Base-by-base conservation (phyloP, 176 grass and related monocot genomes). In the Pharus latifolius region DNA sequence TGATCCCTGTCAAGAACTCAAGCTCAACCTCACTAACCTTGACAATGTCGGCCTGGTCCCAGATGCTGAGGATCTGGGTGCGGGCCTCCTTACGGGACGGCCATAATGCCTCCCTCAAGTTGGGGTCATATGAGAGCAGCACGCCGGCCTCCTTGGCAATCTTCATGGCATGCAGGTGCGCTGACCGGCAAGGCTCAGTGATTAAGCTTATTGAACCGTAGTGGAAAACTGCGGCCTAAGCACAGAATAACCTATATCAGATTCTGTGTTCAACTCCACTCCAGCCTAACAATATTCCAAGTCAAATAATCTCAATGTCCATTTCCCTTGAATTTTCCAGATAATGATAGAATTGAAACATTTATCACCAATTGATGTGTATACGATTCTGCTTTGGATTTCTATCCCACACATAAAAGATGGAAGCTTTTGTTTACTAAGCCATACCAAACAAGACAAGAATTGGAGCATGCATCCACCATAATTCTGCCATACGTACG, bases 11-110 rank as follows among this genome's bases (percentile, higher is more conserved):
- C 32, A 85, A 52, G 62, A 85, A 85, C 69, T 80, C 76, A 17
- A 85, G 76, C 70, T 85, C 83, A n/a, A 34, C 69, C 2, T 85
- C 76, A 26, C 83, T 85, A 17, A 85, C 83, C 69, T 85, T 85
- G 17, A 80, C 49, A 46, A 85, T 80, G 76, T 85, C 83, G 24
- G 76, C 83, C 60, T 75, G 63, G 70, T 85, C 83, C 83, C 75
- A 85, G 43, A 85, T 75, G 83, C 83, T 80, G 68, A 80, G 22
- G 76, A 85, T 85, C 43, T 75, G 69, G 24, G 37, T 33, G 3
- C 76, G 69, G 3, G 83, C 83, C 51, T 34, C 43, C 8, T 75
- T 76, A 5, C 60, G 50, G 7, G 75, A 79, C 4, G 83, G 76
- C 83, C 76, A 85, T 6, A 85, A 62, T 11, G 70, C 69, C 43